Base-by-base conservation (phyloP, 2,329 filamentous ascomycete species). In the Fusarium pilosicola region DNA sequence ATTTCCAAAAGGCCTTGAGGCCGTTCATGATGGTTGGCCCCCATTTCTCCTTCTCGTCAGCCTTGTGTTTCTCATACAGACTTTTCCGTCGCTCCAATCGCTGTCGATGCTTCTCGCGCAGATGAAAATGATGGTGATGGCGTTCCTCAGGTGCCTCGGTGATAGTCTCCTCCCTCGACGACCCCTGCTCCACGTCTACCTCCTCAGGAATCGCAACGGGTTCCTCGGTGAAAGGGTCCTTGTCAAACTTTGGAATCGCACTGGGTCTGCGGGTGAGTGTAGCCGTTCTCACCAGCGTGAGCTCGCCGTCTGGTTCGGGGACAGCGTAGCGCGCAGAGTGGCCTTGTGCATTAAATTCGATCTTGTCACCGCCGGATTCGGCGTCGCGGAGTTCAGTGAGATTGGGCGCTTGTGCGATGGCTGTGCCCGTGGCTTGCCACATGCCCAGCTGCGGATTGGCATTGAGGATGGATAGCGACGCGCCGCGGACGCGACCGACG, bases 41-140 rank as follows among this genome's bases (percentile, higher is more conserved):
- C 56, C 56, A 59, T 59, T 59, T 59, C 42, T 59, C 56, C 34
- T 59, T 59, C 11, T 59, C 32, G 9, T 59, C 56, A 39, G 56
- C 24, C 13, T 59, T 59, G 34, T 59, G 56, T 3, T 59, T 59
- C 42, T 59, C 56, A 49, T 59, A 59, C 15, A 59, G 24, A 5
- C 56, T 59, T n/a, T 59, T 2, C 22, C 42, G 56, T 38, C 56
- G n/a, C n/a, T 34, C n/a, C 17, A 34, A 3, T 7, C 48, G n/a
- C 48, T 51, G 56, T 17, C 36, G 34, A 30, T 30, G 42, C 11
- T 51, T 51, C 11, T 34, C 30, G 17, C n/a, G 48, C 12, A 24
- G n/a, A 51, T 51, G 48, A 24, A 38, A 28, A 9, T 51, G 42
- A 15, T 49, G 42, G 4, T 49, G 56, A 49, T 48, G 42, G 2